These are phyloP conservation scores for Triangularia setosa DNA, from an alignment of 2,329 filamentous ascomycete genomes.

Conservation along the genomic window DNA sequence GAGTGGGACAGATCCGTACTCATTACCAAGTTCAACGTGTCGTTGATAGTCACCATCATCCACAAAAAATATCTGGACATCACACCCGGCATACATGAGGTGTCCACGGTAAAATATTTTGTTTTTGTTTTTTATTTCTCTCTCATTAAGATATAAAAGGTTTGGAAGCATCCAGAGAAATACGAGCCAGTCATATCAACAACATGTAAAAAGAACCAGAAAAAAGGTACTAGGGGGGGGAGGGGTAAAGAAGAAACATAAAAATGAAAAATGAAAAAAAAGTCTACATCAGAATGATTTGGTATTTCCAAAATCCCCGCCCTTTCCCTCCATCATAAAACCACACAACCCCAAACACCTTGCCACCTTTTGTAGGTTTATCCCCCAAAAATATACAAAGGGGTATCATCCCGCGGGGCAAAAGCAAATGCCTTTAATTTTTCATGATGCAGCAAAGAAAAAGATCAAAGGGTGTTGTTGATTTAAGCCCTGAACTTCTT, in stretches of 20 bases:
- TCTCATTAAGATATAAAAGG: background rate
- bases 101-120: background rate
- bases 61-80: too few relatives aligned
- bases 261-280: constrained; percentile 23
- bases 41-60: too few relatives aligned
- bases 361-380: background rate
- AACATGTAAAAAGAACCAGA: constrained; percentile 5
- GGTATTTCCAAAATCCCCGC: constrained; percentile 20
- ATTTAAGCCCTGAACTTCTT: constrained; percentile 13
- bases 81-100: too few relatives aligned
- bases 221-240: constrained; percentile 11
- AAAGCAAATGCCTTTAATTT: background rate
- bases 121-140: background rate
- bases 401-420: background rate
- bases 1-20: too few relatives aligned
- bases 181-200: background rate
- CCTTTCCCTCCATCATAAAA: background rate
- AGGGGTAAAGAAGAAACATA: constrained; percentile 3
- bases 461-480: background rate
- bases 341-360: background rate
- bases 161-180: background rate
- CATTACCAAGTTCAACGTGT: too few relatives aligned
- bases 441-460: background rate
- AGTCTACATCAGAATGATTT: constrained; percentile 26
- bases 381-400: background rate